These are phyloP conservation scores for Gossypium aridum DNA, from an alignment of 441 rosid genomes.

Conservation along the genomic window DNA sequence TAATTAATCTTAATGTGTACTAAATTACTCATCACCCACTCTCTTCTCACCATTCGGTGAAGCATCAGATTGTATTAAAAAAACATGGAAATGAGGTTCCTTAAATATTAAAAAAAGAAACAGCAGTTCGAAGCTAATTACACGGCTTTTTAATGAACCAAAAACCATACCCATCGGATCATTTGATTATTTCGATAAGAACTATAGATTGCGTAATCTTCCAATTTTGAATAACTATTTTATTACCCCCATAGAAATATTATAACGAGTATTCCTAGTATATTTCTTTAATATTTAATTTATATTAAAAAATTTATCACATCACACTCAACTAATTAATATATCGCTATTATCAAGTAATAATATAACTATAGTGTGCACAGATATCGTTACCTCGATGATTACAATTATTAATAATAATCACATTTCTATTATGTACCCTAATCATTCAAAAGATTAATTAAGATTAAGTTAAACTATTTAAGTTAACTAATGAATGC, in stretches of 20 bases:
- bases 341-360: background rate
- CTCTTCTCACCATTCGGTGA: background rate
- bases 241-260: too few species aligned
- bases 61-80: background rate
- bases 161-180: background rate
- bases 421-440: too few species aligned
- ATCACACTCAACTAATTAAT: too few species aligned
- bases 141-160: background rate
- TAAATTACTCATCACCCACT: background rate
- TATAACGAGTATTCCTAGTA: too few species aligned
- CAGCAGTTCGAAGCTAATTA: background rate
- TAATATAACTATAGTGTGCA: too few species aligned
- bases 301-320: too few species aligned
- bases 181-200: background rate
- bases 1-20: background rate
- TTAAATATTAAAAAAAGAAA: background rate
- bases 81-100: background rate
- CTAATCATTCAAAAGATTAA: too few species aligned
- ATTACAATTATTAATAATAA: too few species aligned
- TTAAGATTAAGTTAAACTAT: too few species aligned
- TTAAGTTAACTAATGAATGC: too few species aligned
- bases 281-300: too few species aligned
- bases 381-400: too few species aligned
- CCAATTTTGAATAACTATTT: background rate
- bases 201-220: constrained; percentile 3